These are phyloP conservation scores for Beta corolliflora DNA, from an alignment of 179 eudicot genomes.

Conservation along the genomic window DNA sequence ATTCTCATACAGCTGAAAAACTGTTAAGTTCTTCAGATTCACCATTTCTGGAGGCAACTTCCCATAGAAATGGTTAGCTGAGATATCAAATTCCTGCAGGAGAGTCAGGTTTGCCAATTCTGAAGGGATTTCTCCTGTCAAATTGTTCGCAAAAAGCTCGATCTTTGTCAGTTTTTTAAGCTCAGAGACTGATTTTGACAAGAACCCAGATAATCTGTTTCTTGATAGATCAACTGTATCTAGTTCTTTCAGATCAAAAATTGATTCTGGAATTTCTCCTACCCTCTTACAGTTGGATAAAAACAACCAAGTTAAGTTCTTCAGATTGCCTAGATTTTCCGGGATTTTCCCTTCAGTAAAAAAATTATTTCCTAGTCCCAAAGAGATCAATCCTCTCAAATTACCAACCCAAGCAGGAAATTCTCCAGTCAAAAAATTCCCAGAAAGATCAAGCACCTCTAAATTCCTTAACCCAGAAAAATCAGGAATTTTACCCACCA, in stretches of 20 bases:
- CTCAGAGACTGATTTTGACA: conserved; percentile 53
- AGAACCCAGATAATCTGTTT: conserved; percentile 63
- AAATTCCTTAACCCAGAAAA: conserved; percentile 54
- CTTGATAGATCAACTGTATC: conserved; percentile 65
- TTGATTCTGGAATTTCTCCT: conserved; percentile 74
- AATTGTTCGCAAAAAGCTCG: conserved; percentile 70
- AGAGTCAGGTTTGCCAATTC: conserved; percentile 59
- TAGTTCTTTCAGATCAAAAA: conserved; percentile 58
- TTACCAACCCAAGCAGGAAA: conserved; percentile 80
- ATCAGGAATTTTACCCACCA: conserved; percentile 74
- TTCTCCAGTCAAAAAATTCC: conserved; percentile 61
- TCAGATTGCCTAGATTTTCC: conserved; percentile 57
- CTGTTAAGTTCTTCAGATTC: conserved; percentile 64
- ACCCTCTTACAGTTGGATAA: conserved; percentile 50
- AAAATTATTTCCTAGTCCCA: conserved; percentile 64
- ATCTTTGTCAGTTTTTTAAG: conserved; percentile 58
- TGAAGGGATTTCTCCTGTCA: conserved; percentile 74
- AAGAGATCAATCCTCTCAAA: conserved; percentile 46
- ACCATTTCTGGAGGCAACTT: conserved; percentile 62
- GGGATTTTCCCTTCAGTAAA: conserved; percentile 73
- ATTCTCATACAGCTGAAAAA: conserved; percentile 65
- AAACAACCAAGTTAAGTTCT: conserved; percentile 63
- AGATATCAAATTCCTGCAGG: conserved; percentile 78
- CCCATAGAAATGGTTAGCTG: conserved; percentile 72
- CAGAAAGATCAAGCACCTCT: conserved; percentile 67